Base-by-base conservation (phyloP, 1,139 yeast genomes). In the Kodamaea arcana region DNA sequence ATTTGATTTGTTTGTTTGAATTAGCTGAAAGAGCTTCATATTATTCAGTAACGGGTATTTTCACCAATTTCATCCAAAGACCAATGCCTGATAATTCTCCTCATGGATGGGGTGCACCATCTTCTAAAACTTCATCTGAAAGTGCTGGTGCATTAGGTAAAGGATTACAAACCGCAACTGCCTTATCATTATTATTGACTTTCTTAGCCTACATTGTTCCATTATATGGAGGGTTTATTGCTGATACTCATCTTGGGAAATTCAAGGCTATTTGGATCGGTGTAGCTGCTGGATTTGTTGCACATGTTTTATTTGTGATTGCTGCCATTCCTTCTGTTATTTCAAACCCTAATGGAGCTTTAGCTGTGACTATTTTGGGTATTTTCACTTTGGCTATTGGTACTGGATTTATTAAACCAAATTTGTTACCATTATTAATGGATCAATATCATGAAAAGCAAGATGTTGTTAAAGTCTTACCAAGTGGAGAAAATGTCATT, bases 401-500 rank as follows among this genome's bases (percentile, higher is more conserved):
- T 43, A 65, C 77, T 21, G 78, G 77, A 31, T 69, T 70, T 42
- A 72, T 72, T 40, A 72, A 72, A 41, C 75, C 78, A 17, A 71
- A 72, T 46, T 62, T 71, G 37, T 61, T 72, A 45, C 78, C 78
- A n/a, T 58, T 72, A 39, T 53, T 72, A 40, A 62, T 72, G 70
- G 76, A 72, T 43, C 78, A 72, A 51, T 70, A 70, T 43, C 58
- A 60, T n/a, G 71, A 74, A 50, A 64, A 75, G 29, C 68, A 71
- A 44, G 83, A 79, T 39, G 76, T 72, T 39, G 78, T 85, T 35
- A 73, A 70, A 52, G 75, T 72, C 3, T 62, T 73, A 35, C 76
- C 78, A 44, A 54, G 65, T 29, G 94, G 87, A 34, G 82, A 78
- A 51, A 65, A 71, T 30, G 90, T 83, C 23, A 74, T 86, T 45